A percentile compares a stretch with the other conserved stretches of the same genome.
phyloP scores from a whole-genome alignment of 805 yeast species.

The Wickerhamiella occidentalis region DNA sequence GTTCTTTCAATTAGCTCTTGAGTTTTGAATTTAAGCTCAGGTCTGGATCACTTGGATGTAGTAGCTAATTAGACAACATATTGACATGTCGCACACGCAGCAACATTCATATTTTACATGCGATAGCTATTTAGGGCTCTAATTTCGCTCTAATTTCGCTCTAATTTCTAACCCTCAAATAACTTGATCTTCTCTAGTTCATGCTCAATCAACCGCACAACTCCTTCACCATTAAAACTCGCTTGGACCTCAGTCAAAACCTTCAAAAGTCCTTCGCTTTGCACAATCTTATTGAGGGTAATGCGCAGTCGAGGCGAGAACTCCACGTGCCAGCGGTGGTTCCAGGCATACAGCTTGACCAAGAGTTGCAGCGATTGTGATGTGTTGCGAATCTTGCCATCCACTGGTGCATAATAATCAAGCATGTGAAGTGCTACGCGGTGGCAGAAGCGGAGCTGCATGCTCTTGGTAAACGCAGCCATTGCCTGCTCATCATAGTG shows the following conservation, averaged over 20 bases:
- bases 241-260: constrained; percentile 36
- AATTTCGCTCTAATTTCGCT: too few species aligned
- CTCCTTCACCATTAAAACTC: constrained; percentile 24
- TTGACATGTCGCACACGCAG: too few species aligned
- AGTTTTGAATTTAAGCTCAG: too few species aligned
- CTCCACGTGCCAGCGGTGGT: constrained; percentile 93
- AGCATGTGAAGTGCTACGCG: constrained; percentile 64
- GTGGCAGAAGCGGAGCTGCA: constrained; percentile 66
- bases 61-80: too few species aligned
- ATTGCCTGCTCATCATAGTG: constrained; percentile 79
- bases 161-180: constrained; percentile 21
- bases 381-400: constrained; percentile 23
- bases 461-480: constrained; percentile 63
- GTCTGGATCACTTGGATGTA: too few species aligned
- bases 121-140: too few species aligned
- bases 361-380: constrained; percentile 48
- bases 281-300: constrained; percentile 49
- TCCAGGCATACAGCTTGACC: constrained; percentile 87
- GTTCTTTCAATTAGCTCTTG: constrained; percentile 15
- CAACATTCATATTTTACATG: too few species aligned
- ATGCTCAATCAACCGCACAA: constrained; percentile 23
- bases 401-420: constrained; percentile 40
- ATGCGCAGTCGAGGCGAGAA: constrained; percentile 60
- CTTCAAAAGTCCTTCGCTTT: constrained; percentile 68
- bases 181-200: constrained; percentile 20